Evolutionary conservation across 2,329 filamentous ascomycete genomes (phyloP).

Genomic region (Mycosphaerella sp.): DNA sequence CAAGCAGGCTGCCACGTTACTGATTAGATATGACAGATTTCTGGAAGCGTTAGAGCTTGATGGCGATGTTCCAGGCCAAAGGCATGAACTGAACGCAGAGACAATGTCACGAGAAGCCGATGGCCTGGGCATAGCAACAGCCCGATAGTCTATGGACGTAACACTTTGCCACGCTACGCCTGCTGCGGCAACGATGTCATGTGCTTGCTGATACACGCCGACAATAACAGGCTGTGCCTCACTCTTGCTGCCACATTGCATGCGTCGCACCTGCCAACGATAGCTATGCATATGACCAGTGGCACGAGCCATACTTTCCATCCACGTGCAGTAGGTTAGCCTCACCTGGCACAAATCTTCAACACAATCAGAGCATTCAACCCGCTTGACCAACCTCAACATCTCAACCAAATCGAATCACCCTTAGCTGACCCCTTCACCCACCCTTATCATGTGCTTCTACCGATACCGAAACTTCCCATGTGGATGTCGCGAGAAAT

Average conservation of each 20-base stretch:
- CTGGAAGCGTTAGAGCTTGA: slow-evolving; percentile 7
- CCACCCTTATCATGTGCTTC: slow-evolving; percentile 14
- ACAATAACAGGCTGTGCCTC: neutral
- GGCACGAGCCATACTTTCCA: neutral
- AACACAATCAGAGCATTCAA: neutral
- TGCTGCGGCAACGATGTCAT: neutral
- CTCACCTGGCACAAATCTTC: neutral
- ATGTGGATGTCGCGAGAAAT: slow-evolving; percentile 12
- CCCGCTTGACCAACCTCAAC: slow-evolving; percentile 1
- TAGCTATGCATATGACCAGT: slow-evolving; percentile 3
- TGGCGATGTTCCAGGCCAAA: neutral
- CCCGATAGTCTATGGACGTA: neutral
- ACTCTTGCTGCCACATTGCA: neutral
- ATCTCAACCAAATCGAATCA: neutral
- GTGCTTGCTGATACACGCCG: neutral
- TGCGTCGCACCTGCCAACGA: neutral
- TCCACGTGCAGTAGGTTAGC: neutral
- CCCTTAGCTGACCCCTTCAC: neutral
- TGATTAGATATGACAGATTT: slow-evolving; percentile 1
- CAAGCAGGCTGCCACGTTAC: neutral
- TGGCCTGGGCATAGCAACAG: neutral
- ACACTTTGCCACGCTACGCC: neutral
- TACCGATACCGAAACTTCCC: slow-evolving; percentile 9
- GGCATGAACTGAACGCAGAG: slow-evolving; percentile 4
- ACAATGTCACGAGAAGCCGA: neutral